These are phyloP conservation scores for Strobilomyces dryophilus DNA, from an alignment of 768 basidiomycete species.

Conservation along the genomic window DNA sequence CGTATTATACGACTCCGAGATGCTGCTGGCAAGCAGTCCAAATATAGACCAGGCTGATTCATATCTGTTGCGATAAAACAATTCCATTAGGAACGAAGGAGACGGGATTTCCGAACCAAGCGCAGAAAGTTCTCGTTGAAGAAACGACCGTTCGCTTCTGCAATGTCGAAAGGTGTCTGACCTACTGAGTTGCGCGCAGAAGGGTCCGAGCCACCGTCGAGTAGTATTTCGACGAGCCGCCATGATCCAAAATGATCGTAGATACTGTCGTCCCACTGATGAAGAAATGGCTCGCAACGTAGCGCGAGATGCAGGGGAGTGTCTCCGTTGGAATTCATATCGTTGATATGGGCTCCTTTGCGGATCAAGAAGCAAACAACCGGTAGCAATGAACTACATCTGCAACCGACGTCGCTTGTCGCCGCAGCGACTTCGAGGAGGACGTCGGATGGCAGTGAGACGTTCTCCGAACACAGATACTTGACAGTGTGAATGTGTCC, in stretches of 20 bases:
- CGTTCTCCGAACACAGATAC: neutral
- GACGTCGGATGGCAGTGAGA: neutral
- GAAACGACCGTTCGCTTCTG: neutral
- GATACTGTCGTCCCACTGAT: neutral
- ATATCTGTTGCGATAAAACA: too few species aligned
- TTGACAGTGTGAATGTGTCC: too few species aligned
- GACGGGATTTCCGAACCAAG: neutral
- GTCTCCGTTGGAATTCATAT: too few species aligned
- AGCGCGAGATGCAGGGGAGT: neutral
- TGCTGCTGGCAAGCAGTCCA: too few species aligned
- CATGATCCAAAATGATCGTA: neutral
- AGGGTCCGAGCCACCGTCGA: neutral
- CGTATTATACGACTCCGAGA: too few species aligned
- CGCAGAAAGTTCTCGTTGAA: neutral
- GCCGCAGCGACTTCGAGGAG: neutral
- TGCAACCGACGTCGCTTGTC: neutral
- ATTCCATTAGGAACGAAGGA: neutral
- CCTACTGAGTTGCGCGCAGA: neutral
- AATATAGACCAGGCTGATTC: too few species aligned
- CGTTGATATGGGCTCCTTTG: too few species aligned
- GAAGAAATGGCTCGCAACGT: neutral
- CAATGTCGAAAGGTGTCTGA: neutral
- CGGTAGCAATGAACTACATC: neutral
- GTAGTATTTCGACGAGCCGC: neutral
- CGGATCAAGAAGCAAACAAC: neutral